Conservation (phyloP, 2,329 filamentous ascomycete species). For the Venturiaceae sp. region DNA sequence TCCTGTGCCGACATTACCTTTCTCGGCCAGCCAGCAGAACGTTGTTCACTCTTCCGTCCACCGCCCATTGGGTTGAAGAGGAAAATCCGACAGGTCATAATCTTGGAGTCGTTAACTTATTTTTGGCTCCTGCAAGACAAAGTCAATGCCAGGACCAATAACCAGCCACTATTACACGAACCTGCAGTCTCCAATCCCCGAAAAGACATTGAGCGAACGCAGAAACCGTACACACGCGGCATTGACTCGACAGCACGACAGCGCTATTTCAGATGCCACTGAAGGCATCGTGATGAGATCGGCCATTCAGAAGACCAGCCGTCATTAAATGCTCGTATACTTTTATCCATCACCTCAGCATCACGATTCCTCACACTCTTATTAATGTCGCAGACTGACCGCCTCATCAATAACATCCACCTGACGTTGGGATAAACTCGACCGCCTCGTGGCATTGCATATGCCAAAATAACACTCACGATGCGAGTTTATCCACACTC, state of each 20-base stretch:
- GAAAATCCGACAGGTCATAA: neutral
- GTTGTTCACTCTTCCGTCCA: neutral
- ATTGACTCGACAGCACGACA: neutral
- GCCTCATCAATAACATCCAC: neutral
- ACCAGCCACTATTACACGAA: neutral
- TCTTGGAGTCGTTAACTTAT: neutral
- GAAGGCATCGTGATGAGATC: neutral
- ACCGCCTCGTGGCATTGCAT: neutral
- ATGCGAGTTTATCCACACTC: no score
- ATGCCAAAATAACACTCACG: no score
- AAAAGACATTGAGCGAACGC: no score
- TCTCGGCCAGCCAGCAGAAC: neutral
- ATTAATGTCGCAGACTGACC: neutral
- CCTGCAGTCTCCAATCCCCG: no score
- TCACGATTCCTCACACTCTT: neutral
- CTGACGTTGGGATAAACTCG: neutral
- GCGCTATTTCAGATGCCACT: neutral
- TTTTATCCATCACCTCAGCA: neutral
- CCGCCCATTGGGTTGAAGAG: neutral
- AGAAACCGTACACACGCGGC: no score
- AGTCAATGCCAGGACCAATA: neutral
- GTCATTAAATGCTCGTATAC: neutral
- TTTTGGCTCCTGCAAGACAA: neutral
- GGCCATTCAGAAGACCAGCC: neutral
- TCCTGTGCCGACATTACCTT: neutral